Evolutionary conservation across 805 yeast species (phyloP).

Genomic region (Saturnispora besseyi): DNA sequence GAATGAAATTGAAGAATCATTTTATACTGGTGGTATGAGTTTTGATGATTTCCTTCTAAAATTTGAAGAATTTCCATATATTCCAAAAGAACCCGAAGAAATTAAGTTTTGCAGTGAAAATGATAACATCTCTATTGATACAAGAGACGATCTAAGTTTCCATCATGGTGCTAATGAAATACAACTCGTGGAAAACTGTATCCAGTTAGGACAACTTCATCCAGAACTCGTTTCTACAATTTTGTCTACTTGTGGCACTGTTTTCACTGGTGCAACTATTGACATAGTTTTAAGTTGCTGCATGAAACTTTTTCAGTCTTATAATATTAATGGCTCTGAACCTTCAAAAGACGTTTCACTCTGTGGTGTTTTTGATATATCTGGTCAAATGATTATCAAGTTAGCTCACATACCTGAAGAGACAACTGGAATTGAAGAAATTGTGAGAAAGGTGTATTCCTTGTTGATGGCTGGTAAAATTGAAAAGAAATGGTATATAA

Average conservation of each 20-base stretch:
- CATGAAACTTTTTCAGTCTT: constrained; percentile 27
- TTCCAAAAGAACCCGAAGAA: constrained; percentile 21
- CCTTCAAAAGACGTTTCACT: constrained; percentile 22
- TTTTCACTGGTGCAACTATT: constrained; percentile 27
- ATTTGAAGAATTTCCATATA: constrained; percentile 12
- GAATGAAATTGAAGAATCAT: constrained; percentile 22
- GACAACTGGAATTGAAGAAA: not conserved
- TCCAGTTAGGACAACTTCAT: constrained; percentile 34
- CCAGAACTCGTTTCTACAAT: constrained; percentile 29
- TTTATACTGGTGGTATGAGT: constrained; percentile 20
- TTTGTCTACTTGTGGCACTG: constrained; percentile 31
- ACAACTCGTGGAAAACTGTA: constrained; percentile 34
- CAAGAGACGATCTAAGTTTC: constrained; percentile 33
- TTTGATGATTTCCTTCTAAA: constrained; percentile 16
- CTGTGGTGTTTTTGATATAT: constrained; percentile 10
- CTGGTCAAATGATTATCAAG: constrained; percentile 2
- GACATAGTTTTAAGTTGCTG: constrained; percentile 25
- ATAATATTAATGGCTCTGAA: constrained; percentile 27
- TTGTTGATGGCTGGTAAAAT: constrained; percentile 25
- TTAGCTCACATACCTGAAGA: constrained; percentile 2
- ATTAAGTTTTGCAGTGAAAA: constrained; percentile 29
- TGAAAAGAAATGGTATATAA: constrained; percentile 49
- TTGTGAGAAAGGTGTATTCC: not conserved
- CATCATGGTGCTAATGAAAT: constrained; percentile 30
- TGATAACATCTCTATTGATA: constrained; percentile 20